Conservation (phyloP, 176 grass and related monocot genomes). For the Tillandsia fasciculata region DNA sequence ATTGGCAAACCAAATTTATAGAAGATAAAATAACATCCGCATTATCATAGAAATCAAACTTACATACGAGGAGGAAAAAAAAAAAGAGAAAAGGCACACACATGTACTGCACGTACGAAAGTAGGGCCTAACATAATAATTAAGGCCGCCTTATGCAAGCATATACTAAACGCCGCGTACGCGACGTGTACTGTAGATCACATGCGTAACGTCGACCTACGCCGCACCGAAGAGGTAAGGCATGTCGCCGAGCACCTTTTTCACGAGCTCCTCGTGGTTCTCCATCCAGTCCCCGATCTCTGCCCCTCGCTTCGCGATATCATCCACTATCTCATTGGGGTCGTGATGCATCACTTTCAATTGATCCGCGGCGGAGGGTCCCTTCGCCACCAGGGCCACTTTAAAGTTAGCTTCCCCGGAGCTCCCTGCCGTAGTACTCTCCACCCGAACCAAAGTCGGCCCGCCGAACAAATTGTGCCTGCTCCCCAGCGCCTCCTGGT, state of each 20-base stretch:
- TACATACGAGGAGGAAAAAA: too few species aligned
- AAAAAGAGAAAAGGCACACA: too few species aligned
- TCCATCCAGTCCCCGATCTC: neutral
- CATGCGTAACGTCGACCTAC: too few species aligned
- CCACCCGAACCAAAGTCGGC: constrained; percentile 11
- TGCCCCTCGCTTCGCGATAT: neutral
- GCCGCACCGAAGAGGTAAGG: neutral
- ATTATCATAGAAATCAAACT: too few species aligned
- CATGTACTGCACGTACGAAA: too few species aligned
- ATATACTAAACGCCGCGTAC: too few species aligned
- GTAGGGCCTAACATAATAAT: too few species aligned
- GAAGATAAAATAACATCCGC: too few species aligned
- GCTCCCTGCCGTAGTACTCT: neutral
- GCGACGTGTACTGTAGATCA: too few species aligned
- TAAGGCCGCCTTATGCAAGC: too few species aligned
- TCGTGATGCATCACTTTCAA: constrained; percentile 3
- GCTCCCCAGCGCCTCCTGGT: constrained; percentile 15
- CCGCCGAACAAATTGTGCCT: constrained; percentile 32
- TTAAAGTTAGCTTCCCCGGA: neutral
- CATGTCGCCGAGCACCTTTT: neutral
- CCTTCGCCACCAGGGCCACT: neutral
- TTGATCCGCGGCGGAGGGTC: constrained; percentile 1
- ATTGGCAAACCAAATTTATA: too few species aligned
- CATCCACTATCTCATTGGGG: neutral
- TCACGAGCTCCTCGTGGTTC: neutral